A percentile compares a stretch with the other conserved stretches of the same genome.
These are phyloP conservation scores for Taiwanofungus camphoratus DNA, from an alignment of 1,284 basidiomycete genomes.

Conservation along the genomic window DNA sequence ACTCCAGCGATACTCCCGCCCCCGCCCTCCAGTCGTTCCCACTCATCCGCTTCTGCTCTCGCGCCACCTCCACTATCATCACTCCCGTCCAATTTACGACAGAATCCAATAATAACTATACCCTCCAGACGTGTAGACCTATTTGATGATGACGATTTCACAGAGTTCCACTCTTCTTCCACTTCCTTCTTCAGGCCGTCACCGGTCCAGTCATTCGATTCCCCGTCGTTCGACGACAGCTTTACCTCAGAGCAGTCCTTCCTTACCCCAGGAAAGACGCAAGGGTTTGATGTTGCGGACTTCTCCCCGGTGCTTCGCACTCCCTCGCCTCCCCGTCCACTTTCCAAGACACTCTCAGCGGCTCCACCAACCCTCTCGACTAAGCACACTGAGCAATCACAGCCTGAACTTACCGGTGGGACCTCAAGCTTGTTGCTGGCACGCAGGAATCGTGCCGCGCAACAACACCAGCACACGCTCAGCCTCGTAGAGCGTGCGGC, in stretches of 20 bases:
- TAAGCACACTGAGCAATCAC: neutral
- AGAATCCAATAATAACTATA: slow-evolving; percentile 1
- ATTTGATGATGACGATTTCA: slow-evolving; percentile 26
- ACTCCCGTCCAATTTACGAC: neutral
- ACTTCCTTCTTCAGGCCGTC: slow-evolving; percentile 5
- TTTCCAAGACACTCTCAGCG: slow-evolving; percentile 7
- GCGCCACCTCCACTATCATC: slow-evolving; percentile 2
- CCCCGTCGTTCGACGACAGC: slow-evolving; percentile 17
- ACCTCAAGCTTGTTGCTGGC: neutral
- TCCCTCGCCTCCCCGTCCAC: slow-evolving; percentile 23
- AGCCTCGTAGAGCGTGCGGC: slow-evolving; percentile 52
- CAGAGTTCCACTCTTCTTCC: slow-evolving; percentile 24
- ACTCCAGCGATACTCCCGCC: slow-evolving; percentile 1
- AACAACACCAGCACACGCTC: slow-evolving; percentile 47
- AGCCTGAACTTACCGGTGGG: neutral
- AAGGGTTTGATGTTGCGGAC: slow-evolving; percentile 17
- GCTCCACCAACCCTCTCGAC: slow-evolving; percentile 1
- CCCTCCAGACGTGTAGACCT: no score
- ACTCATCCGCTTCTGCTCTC: neutral
- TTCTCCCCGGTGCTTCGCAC: slow-evolving; percentile 18
- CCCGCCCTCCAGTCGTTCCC: neutral
- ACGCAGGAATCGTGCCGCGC: slow-evolving; percentile 10
- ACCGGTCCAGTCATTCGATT: slow-evolving; percentile 16
- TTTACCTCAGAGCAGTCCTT: slow-evolving; percentile 18
- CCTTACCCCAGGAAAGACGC: slow-evolving; percentile 16